phyloP scores from a whole-genome alignment of 108 stramenopile species.

The Hondaea fermentalgiana region DNA sequence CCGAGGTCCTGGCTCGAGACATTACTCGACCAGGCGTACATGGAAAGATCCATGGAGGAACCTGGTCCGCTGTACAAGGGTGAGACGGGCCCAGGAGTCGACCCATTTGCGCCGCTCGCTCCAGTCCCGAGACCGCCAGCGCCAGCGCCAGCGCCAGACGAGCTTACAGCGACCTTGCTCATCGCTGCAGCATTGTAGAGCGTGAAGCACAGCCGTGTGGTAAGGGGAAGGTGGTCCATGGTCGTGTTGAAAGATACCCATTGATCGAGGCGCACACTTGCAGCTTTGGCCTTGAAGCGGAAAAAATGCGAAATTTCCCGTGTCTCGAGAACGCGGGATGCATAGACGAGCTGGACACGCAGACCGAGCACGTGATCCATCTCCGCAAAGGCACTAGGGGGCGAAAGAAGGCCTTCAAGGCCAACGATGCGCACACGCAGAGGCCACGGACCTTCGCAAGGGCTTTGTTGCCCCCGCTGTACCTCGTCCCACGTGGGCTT shows the following conservation, averaged over 20 bases:
- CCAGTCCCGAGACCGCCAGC: too few relatives aligned
- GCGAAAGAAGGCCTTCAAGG: neutral
- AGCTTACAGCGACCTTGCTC: neutral
- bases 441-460: neutral
- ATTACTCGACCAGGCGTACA: neutral
- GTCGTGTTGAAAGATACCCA: neutral
- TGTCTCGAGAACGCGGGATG: neutral
- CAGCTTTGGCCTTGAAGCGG: neutral
- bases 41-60: neutral
- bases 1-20: neutral
- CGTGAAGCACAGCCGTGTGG: neutral
- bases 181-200: neutral
- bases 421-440: neutral
- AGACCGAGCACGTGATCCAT: neutral
- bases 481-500: neutral
- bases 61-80: neutral
- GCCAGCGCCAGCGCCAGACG: neutral
- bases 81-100: too few relatives aligned
- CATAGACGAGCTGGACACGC: neutral
- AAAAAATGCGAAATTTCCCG: neutral
- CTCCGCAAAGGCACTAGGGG: neutral
- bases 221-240: neutral
- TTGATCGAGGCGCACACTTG: neutral
- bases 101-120: too few relatives aligned
- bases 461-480: neutral